Base-by-base conservation (phyloP, 2,329 filamentous ascomycete species). In the Orbilia ellipsospora region DNA sequence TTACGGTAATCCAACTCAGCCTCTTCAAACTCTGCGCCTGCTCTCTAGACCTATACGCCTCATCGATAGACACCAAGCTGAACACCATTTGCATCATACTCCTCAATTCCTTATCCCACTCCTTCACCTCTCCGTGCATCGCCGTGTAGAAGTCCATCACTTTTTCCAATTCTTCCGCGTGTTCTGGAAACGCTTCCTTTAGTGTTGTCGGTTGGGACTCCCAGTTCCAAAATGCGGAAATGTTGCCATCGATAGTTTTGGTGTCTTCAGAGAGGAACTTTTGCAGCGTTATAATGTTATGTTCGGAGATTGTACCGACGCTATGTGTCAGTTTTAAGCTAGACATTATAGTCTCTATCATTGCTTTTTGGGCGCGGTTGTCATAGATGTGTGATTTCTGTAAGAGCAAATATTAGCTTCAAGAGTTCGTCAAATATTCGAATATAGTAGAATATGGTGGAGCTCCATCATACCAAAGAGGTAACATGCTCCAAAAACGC, bases 1-100 rank as follows among this genome's bases (percentile, higher is more conserved):
- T 45, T 66, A 79, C 77, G 16, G 78, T 79, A 52, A 79, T 77
- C 78, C 77, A 79, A 54, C 76, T 78, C n/a, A 79, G 23, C 13
- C 78, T 57, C 16, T 78, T 78, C 42, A 79, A 69, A 48, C 78
- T 79, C 12, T 64, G 73, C 42, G 73, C 73, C 51, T 79, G 78
- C 54, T 78, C 77, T 15, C 78, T 73, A 26, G 77, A 78, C 20
- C 77, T 52, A 45, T 78, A 79, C n/a, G 76, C 78, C 36, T 78
- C 78, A 36, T 79, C 77, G 23, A 79, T 79, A 10, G 78, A 78
- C 4, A 79, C 74, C 8, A 79, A 50, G 28, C 62, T 78, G 20
- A 74, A 68, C 1, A 78, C 74, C 77, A 78, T 55, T 13, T 62
- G 57, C 45, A 77, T 77, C 73, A 77, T 72, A 15, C 55, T 54